Evolutionary conservation across 2,329 filamentous ascomycete genomes (phyloP).

Genomic region (Cladorrhinum sp.): DNA sequence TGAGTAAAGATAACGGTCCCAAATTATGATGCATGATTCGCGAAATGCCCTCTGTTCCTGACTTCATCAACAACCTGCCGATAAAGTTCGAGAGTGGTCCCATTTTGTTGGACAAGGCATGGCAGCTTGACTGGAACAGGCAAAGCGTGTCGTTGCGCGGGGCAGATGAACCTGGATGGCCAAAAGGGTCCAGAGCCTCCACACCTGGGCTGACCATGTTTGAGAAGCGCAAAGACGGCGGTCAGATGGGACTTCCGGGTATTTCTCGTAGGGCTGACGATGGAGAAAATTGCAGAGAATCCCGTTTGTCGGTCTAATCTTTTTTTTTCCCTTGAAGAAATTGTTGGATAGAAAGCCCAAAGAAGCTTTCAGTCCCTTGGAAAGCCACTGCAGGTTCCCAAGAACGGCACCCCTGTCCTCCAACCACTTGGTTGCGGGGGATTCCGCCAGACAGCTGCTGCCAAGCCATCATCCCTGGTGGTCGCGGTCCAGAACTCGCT

Average conservation of each 20-base stretch:
- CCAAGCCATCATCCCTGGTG: neutral
- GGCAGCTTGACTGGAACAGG: constrained; percentile 3
- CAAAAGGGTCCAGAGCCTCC: neutral
- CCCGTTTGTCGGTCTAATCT: neutral
- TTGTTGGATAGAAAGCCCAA: neutral
- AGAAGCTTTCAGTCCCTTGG: constrained; percentile 4
- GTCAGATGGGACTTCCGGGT: neutral
- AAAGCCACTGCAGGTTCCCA: constrained; percentile 1
- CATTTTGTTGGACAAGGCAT: constrained; percentile 9
- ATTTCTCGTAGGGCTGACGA: constrained; percentile 17
- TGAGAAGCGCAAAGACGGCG: neutral
- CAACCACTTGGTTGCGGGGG: neutral
- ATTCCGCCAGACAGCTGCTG: constrained; percentile 1
- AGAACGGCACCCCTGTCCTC: neutral
- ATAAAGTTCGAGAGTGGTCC: constrained; percentile 16
- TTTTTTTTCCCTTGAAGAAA: neutral
- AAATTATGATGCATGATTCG: constrained; percentile 13
- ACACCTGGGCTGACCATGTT: constrained; percentile 2
- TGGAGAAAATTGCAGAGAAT: constrained; percentile 3
- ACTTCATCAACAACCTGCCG: constrained; percentile 13
- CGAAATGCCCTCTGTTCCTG: constrained; percentile 4
- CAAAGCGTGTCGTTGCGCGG: neutral
- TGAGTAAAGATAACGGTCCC: neutral
- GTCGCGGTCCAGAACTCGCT: neutral
- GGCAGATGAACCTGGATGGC: constrained; percentile 2